Evolutionary conservation across 305 asterid species (phyloP), one percentile per base, ranked within the genome.

Genomic region (Withania somnifera): DNA sequence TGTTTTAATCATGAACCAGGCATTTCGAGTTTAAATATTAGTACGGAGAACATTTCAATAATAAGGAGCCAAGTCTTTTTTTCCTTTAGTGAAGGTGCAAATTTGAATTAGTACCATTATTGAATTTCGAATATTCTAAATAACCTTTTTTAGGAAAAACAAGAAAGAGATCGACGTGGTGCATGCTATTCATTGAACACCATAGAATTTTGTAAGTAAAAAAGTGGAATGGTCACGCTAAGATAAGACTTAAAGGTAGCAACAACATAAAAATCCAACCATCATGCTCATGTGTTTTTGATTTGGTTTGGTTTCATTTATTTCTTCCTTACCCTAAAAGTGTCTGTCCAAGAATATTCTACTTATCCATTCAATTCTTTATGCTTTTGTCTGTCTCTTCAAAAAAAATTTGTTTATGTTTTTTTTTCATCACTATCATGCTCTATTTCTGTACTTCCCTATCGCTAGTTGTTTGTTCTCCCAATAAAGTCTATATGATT

Each of bases 201-300:
- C 14, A 6, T 22, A 7, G 22, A 42, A 15, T 71, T 7, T 45
- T 42, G 20, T 22, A 26, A 22, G 38, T 47, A 4, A 11, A 50
- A 0, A 3, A 45, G 24, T 45, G 24, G 22, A 71, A 71, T 45
- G 79, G 5, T 71, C 15, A 71, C 24, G 24, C 58, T 24, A 68
- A 45, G 60, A 73, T 73, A 28, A 24, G 60, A 73, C 58, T 24
- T 71, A 71, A 73, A 73, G 58, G 40, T 47, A 84, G 84, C 14
- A 8, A 66, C 4, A 53, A 26, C 77, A 81, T 61, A 84, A 1
- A 76, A 77, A 15, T 82, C 86, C 11, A 85, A 73, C 58, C 14
- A 24, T 24, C 79, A 73, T 15, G 20, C 11, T 73, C 79, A 47
- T 15, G 26, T 73, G 79, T 28, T 73, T 66, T 45, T 71, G 36